These are phyloP conservation scores for Talaromyces sp. DNA, from an alignment of 2,329 filamentous ascomycete genomes.

Conservation along the genomic window DNA sequence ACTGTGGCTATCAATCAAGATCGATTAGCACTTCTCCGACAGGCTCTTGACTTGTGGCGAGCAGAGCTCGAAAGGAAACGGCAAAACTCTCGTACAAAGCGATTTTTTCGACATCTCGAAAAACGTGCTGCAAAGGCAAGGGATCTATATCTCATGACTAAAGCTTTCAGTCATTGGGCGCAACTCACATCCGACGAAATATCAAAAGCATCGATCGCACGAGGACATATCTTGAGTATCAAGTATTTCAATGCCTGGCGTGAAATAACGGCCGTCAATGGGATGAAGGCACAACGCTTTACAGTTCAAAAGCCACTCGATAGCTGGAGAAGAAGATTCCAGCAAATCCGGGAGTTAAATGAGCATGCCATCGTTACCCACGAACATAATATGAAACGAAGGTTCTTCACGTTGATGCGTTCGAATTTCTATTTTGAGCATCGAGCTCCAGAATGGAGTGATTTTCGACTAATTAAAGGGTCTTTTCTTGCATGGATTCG, in stretches of 20 bases:
- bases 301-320: conserved; percentile 54
- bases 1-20: conserved; percentile 51
- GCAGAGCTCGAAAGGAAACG: conserved; percentile 39
- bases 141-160: conserved; percentile 62
- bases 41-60: conserved; percentile 53
- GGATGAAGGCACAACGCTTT: conserved; percentile 52
- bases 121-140: conserved; percentile 61
- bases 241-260: conserved; percentile 69
- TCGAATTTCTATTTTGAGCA: conserved; percentile 44
- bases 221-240: conserved; percentile 66
- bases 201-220: conserved; percentile 63
- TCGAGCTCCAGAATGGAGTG: conserved; percentile 44
- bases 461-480: conserved; percentile 40
- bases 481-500: conserved; percentile 42
- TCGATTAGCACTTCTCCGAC: conserved; percentile 49
- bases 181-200: conserved; percentile 62
- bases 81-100: conserved; percentile 47
- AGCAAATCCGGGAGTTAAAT: conserved; percentile 35
- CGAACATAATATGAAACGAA: conserved; percentile 30
- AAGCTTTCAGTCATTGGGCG: conserved; percentile 68
- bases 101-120: conserved; percentile 56
- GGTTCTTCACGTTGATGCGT: conserved; percentile 44
- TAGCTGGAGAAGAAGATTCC: conserved; percentile 50
- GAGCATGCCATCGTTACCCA: conserved; percentile 32
- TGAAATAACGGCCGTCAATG: conserved; percentile 61